Percentiles rank a stretch among this genome's conserved stretches.
Evolutionary conservation across 2,329 filamentous ascomycete species (phyloP).

Genomic region (Colletotrichum coccodes): DNA sequence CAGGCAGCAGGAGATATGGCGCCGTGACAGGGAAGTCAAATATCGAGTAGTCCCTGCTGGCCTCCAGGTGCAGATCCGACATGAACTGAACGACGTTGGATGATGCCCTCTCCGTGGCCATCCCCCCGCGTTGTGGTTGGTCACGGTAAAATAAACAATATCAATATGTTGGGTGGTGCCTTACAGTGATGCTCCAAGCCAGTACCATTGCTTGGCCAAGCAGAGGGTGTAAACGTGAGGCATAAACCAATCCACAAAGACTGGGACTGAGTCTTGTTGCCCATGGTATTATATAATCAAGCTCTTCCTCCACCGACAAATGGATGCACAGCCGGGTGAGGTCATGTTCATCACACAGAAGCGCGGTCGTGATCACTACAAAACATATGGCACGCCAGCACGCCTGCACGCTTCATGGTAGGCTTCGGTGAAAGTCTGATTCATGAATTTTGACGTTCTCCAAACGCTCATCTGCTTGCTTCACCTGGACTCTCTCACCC

Average conservation of each 20-base stretch:
- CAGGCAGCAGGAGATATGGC: slow-evolving; percentile 56
- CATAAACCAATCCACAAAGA: not conserved
- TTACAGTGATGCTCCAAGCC: not conserved
- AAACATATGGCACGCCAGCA: not conserved
- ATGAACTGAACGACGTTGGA: slow-evolving; percentile 49
- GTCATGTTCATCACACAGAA: not conserved
- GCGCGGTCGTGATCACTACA: not conserved
- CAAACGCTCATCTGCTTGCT: not conserved
- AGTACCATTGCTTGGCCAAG: not conserved
- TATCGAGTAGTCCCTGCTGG: slow-evolving; percentile 52
- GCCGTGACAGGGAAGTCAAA: slow-evolving; percentile 53
- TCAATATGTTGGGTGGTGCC: not conserved
- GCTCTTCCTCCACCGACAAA: not conserved
- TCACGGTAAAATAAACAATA: not conserved
- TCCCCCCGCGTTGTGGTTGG: not conserved
- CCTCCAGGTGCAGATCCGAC: slow-evolving; percentile 62
- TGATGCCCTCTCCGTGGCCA: not conserved
- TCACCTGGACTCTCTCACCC: not conserved
- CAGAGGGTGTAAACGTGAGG: not conserved
- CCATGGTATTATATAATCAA: not conserved
- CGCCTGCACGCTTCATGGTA: not conserved
- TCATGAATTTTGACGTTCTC: not conserved
- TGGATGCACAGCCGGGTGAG: not conserved
- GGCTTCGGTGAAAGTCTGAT: not conserved
- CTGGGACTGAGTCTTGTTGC: not conserved